Conservation (phyloP, 1,284 basidiomycete genomes). For the Chondrostereum purpureum region DNA sequence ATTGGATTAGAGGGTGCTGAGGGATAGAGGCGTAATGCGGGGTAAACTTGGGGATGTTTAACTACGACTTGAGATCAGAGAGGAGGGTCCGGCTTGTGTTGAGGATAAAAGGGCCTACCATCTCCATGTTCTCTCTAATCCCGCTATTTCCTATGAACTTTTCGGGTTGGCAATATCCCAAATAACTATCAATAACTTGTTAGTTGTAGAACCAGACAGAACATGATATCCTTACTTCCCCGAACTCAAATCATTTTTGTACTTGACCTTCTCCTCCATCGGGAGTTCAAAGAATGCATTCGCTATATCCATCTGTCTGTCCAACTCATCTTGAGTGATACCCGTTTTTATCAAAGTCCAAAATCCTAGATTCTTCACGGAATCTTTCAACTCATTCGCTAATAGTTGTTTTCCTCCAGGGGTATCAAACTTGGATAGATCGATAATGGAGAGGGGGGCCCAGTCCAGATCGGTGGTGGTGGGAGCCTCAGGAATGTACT, state of each 20-base stretch:
- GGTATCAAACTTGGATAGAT: conserved; percentile 20
- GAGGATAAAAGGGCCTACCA: conserved; percentile 9
- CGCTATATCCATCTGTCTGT: conserved; percentile 19
- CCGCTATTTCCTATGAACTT: conserved; percentile 17
- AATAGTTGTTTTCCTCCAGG: conserved; percentile 18
- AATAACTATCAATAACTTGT: conserved; percentile 13
- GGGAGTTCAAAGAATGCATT: conserved; percentile 21
- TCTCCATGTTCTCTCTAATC: conserved; percentile 23
- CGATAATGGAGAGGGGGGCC: conserved; percentile 19
- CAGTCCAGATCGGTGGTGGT: conserved; percentile 18
- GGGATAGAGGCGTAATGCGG: conserved; percentile 14
- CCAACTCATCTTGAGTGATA: conserved; percentile 18
- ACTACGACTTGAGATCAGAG: conserved; percentile 7
- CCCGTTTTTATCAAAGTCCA: conserved; percentile 21
- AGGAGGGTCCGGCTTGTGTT: not conserved
- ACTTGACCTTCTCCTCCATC: conserved; percentile 20
- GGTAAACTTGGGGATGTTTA: conserved; percentile 21
- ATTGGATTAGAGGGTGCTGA: conserved; percentile 16
- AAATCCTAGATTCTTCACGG: conserved; percentile 19
- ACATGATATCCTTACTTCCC: conserved; percentile 17
- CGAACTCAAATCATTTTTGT: conserved; percentile 16
- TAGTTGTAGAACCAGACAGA: not conserved
- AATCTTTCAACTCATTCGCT: conserved; percentile 16
- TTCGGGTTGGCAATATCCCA: conserved; percentile 21
- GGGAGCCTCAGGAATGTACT: conserved; percentile 10